Percentiles rank a stretch among this genome's conserved stretches.
Evolutionary conservation across 441 rosid species (phyloP).

Genomic region (Arabidopsis hybrid): DNA sequence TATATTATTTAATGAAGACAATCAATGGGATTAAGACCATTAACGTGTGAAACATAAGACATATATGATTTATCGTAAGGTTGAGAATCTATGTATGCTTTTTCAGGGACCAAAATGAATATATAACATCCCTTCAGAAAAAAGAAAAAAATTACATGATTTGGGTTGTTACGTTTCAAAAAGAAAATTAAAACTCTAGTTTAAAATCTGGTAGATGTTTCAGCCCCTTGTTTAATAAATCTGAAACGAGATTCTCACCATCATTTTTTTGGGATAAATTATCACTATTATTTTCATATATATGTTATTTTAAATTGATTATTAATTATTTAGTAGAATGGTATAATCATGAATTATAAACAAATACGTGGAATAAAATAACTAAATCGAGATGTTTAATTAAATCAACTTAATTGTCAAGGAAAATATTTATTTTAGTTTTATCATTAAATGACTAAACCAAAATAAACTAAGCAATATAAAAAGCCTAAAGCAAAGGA

Average conservation of each 20-base stretch:
- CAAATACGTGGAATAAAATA: neutral
- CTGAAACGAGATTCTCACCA: neutral
- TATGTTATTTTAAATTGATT: no score
- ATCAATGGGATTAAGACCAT: neutral
- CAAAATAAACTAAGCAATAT: neutral
- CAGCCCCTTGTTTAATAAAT: neutral
- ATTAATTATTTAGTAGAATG: no score
- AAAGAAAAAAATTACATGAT: neutral
- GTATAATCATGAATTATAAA: neutral
- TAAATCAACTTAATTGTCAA: neutral
- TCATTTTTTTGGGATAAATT: no score
- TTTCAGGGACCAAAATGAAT: neutral
- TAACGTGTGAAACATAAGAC: neutral
- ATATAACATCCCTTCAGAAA: neutral
- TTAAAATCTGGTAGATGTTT: neutral
- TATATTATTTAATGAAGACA: neutral
- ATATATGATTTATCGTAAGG: no score
- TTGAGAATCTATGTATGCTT: neutral
- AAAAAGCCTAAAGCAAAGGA: slow-evolving; percentile 23
- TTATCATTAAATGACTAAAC: neutral
- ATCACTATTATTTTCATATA: no score
- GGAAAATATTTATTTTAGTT: neutral
- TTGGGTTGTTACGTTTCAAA: neutral
- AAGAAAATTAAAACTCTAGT: neutral
- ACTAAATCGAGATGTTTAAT: neutral